Percentiles rank a stretch among this genome's conserved stretches.
Conservation (phyloP, 257 asterid species). For the Capsicum baccatum region DNA sequence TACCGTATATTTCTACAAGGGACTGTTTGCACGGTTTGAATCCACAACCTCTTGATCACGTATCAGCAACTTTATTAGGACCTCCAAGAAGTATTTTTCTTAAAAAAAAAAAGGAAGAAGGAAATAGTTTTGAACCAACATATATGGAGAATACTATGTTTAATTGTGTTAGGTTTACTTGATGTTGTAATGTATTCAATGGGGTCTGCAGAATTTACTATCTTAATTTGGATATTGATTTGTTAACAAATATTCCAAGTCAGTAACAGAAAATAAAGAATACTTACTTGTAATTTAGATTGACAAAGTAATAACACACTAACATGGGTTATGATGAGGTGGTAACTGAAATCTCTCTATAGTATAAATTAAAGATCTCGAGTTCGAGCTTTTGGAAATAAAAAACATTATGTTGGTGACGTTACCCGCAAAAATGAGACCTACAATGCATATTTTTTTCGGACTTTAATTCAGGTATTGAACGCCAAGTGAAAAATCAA, state of each 20-base stretch:
- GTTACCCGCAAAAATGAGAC: background rate
- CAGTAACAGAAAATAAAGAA: background rate
- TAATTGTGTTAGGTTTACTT: background rate
- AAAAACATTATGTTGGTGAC: no score
- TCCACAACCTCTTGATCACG: no score
- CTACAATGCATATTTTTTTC: background rate
- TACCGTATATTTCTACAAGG: no score
- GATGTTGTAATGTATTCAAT: background rate
- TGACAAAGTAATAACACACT: no score
- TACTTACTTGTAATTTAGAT: background rate
- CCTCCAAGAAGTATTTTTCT: no score
- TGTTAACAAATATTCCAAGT: background rate
- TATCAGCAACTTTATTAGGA: no score
- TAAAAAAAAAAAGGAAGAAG: background rate
- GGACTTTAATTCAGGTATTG: rapidly evolving
- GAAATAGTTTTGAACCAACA: background rate
- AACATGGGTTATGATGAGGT: no score
- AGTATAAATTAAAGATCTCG: no score
- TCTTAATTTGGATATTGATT: background rate
- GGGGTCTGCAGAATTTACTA: background rate
- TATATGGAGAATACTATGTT: background rate
- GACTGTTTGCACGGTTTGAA: no score
- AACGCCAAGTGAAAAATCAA: background rate
- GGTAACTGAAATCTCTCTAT: no score
- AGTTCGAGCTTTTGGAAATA: no score